Conservation (phyloP, 805 yeast species). For the Candida peoriensis region DNA sequence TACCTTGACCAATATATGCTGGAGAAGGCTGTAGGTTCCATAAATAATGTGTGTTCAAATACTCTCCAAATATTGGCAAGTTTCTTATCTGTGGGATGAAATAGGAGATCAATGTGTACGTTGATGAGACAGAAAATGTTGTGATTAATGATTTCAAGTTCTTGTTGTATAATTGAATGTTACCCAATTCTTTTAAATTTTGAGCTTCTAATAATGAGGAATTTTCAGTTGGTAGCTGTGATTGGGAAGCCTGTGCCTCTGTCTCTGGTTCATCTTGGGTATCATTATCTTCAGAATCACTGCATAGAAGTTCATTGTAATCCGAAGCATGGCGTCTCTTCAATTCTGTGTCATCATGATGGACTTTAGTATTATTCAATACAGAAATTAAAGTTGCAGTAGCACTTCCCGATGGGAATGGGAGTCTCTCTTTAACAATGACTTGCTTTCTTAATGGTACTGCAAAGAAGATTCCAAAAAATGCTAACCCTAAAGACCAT, state of each 20-base stretch:
- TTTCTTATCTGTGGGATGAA: constrained; percentile 64
- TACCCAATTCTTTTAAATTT: constrained; percentile 22
- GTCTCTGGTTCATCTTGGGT: neutral
- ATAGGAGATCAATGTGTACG: constrained; percentile 67
- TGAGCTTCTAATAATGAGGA: constrained; percentile 27
- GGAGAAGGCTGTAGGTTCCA: constrained; percentile 97
- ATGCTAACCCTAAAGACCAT: constrained; percentile 86
- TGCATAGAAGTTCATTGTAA: constrained; percentile 13
- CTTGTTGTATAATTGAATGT: constrained; percentile 35
- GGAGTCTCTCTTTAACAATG: constrained; percentile 78
- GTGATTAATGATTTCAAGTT: constrained; percentile 55
- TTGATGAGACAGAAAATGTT: constrained; percentile 67
- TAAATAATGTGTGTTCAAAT: constrained; percentile 56
- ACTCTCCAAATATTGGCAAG: constrained; percentile 72
- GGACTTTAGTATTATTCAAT: constrained; percentile 63
- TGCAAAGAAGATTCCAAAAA: constrained; percentile 95
- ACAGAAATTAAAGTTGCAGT: constrained; percentile 92
- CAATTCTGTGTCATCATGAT: constrained; percentile 10
- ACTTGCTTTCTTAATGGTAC: constrained; percentile 84
- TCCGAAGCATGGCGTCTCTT: constrained; percentile 8
- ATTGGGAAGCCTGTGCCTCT: too few species aligned
- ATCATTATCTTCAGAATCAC: constrained; percentile 14
- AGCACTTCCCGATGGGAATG: constrained; percentile 94
- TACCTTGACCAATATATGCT: constrained; percentile 96
- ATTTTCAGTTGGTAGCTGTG: constrained; percentile 6